Conservation (phyloP, 2,329 filamentous ascomycete genomes). For the Xylogone sp. region DNA sequence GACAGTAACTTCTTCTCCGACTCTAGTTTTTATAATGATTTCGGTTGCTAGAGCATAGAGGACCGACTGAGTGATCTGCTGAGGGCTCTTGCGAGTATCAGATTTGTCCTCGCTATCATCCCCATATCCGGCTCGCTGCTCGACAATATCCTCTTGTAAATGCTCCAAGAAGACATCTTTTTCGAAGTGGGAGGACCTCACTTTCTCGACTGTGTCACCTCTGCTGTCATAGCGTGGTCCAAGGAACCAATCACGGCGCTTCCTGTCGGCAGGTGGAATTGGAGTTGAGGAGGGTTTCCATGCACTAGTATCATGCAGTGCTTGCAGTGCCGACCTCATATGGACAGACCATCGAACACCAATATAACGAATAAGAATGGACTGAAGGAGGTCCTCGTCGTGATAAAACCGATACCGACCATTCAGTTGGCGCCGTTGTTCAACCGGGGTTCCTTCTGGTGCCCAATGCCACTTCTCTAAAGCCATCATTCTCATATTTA, state of each 20-base stretch:
- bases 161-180: slow-evolving; percentile 52
- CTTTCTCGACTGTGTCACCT: slow-evolving; percentile 25
- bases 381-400: slow-evolving; percentile 53
- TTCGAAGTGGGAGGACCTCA: slow-evolving; percentile 39
- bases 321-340: slow-evolving; percentile 35
- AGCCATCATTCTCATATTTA: slow-evolving; percentile 50
- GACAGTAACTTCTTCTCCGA: slow-evolving; percentile 47
- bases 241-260: slow-evolving; percentile 43
- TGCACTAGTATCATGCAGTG: slow-evolving; percentile 6
- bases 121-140: slow-evolving; percentile 36
- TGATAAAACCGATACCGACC: slow-evolving; percentile 57
- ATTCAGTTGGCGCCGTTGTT: slow-evolving; percentile 50
- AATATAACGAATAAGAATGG: slow-evolving; percentile 49
- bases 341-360: slow-evolving; percentile 45
- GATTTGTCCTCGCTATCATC: slow-evolving; percentile 35
- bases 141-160: slow-evolving; percentile 37
- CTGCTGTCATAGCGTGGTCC: slow-evolving; percentile 8
- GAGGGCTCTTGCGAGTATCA: slow-evolving; percentile 35
- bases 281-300: slow-evolving; percentile 20
- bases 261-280: slow-evolving; percentile 32
- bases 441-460: slow-evolving; percentile 37
- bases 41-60: slow-evolving; percentile 53
- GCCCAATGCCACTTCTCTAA: slow-evolving; percentile 50
- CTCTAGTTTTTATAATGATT: slow-evolving; percentile 43
- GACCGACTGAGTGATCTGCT: slow-evolving; percentile 51